phyloP scores from a whole-genome alignment of 2,329 filamentous ascomycete species.

The Rhynchosporium secalis region DNA sequence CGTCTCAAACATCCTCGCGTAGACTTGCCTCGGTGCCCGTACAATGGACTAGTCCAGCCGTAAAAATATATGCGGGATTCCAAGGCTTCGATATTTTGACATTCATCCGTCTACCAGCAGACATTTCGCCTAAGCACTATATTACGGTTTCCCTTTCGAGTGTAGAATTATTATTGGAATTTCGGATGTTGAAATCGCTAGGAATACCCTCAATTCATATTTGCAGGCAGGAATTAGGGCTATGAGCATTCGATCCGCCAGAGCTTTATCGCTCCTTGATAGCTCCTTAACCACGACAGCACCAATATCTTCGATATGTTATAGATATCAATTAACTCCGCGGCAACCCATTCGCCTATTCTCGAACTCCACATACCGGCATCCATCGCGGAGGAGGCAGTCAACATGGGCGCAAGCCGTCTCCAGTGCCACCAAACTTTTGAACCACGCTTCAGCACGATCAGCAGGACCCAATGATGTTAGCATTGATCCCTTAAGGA shows the following conservation, averaged over 20 bases:
- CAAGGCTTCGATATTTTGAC: conserved; percentile 26
- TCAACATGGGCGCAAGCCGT: conserved; percentile 79
- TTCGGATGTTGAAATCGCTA: conserved; percentile 1
- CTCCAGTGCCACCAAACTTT: conserved; percentile 67
- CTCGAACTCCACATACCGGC: conserved; percentile 31
- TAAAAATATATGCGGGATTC: conserved; percentile 31
- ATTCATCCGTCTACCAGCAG: neutral
- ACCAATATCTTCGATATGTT: conserved; percentile 44
- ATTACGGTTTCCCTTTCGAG: conserved; percentile 7
- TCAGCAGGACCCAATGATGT: conserved; percentile 63
- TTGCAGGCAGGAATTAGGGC: conserved; percentile 24
- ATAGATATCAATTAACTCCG: conserved; percentile 42
- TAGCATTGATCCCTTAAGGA: conserved; percentile 81
- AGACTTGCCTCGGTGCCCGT: conserved; percentile 26
- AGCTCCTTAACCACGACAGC: conserved; percentile 41
- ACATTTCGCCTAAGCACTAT: neutral
- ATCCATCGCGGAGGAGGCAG: conserved; percentile 48
- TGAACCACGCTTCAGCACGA: conserved; percentile 63
- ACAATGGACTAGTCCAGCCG: conserved; percentile 30
- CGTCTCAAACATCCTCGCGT: conserved; percentile 27
- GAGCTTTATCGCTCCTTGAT: conserved; percentile 50
- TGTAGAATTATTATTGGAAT: conserved; percentile 12
- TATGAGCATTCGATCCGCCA: conserved; percentile 55
- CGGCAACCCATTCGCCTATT: conserved; percentile 19
- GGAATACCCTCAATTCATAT: conserved; percentile 13